Evolutionary conservation across 345 rosid genomes (phyloP).

Genomic region (Eucalyptus shirleyi): DNA sequence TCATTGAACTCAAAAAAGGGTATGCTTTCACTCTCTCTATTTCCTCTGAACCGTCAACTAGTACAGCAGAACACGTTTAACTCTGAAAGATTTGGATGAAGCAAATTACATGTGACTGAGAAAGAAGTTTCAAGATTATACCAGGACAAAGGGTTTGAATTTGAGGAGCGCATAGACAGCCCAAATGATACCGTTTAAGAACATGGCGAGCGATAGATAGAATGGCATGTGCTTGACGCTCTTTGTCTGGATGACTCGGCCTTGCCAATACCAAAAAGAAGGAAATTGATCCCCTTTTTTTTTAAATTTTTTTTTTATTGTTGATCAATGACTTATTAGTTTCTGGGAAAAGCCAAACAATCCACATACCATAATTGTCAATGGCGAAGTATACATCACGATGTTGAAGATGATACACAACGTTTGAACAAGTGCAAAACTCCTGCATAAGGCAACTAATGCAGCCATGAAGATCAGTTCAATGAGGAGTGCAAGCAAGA

Average conservation of each 20-base stretch:
- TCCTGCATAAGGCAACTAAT: conserved; percentile 6
- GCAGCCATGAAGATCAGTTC: conserved; percentile 35
- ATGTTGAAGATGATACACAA: conserved; percentile 19
- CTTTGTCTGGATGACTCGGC: conserved; percentile 43
- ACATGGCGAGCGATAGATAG: conserved; percentile 34
- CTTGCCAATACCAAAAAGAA: neutral
- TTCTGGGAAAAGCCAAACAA: neutral
- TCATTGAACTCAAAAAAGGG: too few species aligned
- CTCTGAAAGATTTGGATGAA: too few species aligned
- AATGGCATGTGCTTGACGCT: conserved; percentile 83
- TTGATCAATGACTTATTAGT: neutral
- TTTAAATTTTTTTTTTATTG: neutral
- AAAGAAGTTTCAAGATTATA: too few species aligned
- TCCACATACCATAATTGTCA: conserved; percentile 44
- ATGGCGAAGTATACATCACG: conserved; percentile 53
- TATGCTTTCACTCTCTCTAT: too few species aligned
- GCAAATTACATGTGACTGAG: too few species aligned
- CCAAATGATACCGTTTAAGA: conserved; percentile 48
- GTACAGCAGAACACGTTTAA: too few species aligned
- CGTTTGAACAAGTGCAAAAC: conserved; percentile 29
- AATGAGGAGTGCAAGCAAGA: conserved; percentile 2
- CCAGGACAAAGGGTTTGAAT: conserved; percentile 20
- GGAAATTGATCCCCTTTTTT: neutral
- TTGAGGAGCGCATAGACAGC: conserved; percentile 33
- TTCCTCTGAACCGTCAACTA: too few species aligned